Conservation (phyloP, 805 yeast species). For the Candida nonsorbophila region DNA sequence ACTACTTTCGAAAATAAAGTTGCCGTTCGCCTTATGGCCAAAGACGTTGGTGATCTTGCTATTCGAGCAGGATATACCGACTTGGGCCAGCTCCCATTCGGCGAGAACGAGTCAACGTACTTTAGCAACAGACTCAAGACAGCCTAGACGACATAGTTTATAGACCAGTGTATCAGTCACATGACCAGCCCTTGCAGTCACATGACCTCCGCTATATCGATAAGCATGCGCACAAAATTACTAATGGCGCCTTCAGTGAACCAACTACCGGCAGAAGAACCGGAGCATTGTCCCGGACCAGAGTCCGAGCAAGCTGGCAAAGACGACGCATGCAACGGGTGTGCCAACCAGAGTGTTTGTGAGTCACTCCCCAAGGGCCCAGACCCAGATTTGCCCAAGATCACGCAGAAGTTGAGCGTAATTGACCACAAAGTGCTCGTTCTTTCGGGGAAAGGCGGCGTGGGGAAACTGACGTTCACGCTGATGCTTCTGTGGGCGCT, state of each 20-base stretch:
- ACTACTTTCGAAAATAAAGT: constrained; percentile 32
- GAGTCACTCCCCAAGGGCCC: constrained; percentile 88
- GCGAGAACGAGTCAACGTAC: constrained; percentile 41
- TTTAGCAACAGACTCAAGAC: constrained; percentile 11
- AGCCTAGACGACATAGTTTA: neutral
- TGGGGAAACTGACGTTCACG: constrained; percentile 94
- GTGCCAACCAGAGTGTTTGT: constrained; percentile 91
- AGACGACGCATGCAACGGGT: constrained; percentile 90
- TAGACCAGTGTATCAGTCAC: neutral
- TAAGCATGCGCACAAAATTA: neutral
- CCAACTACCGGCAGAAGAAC: constrained; percentile 24
- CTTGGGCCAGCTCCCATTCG: constrained; percentile 28
- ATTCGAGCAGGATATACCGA: constrained; percentile 13
- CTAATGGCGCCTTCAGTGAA: constrained; percentile 19
- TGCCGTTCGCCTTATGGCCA: constrained; percentile 51
- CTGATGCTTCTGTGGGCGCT: constrained; percentile 96
- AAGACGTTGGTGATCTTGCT: constrained; percentile 39
- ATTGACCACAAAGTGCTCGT: constrained; percentile 76
- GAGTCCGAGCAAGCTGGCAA: constrained; percentile 92
- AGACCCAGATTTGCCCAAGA: constrained; percentile 83
- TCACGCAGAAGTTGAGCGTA: constrained; percentile 58
- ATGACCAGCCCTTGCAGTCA: no score
- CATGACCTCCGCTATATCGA: no score
- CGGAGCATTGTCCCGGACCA: constrained; percentile 99
- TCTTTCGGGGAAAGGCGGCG: constrained; percentile 88